Evolutionary conservation across 495 filamentous ascomycete species (phyloP), one percentile per base, ranked within the genome.

Genomic region (Parathielavia appendiculata): DNA sequence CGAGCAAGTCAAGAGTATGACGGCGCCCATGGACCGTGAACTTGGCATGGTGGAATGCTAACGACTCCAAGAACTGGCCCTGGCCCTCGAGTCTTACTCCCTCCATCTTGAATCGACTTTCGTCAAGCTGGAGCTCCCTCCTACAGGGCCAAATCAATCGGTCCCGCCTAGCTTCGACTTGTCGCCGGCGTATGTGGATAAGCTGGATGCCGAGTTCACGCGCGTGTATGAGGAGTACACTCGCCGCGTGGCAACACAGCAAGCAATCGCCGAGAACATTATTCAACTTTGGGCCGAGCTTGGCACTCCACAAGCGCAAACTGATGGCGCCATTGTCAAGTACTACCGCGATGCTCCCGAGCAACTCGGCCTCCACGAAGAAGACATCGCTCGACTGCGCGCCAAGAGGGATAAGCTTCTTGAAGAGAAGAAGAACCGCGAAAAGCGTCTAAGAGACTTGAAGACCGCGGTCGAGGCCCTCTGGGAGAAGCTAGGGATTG

Each of bases 281-380:
- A 91, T 99, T 67, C 87, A 87, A 64, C 80, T 97, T 3, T 99
- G 93, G 91, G 90, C 90, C 1, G 93, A 99, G 67, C 81, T 99
- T 19, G 93, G 95, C 23, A 92, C 86, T 10, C 90, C 93, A 3
- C 90, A 92, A 69, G 89, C 86, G 16, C 92, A 97, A 67, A 92
- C 90, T n/a, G 93, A 97, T 66, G 79, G 76, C 44, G 78, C 78
- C 19, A 92, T 99, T 58, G 85, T 99, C 47, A 88, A 96, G 66
- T 84, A 84, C 64, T 92, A 93, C 63, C 87, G 88, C 57, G 87
- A 96, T 48, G 80, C 89, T 1, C 93, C 93, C 1, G 93, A 97
- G 68, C 92, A 96, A 68, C 79, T 99, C 7, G 93, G 93, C 11
- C 77, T 99, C 40, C 91, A 92, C 69, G 83, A 91, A 66, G 82